Conservation (phyloP, 2,329 filamentous ascomycete genomes). For the Cordyceps tenuipes region DNA sequence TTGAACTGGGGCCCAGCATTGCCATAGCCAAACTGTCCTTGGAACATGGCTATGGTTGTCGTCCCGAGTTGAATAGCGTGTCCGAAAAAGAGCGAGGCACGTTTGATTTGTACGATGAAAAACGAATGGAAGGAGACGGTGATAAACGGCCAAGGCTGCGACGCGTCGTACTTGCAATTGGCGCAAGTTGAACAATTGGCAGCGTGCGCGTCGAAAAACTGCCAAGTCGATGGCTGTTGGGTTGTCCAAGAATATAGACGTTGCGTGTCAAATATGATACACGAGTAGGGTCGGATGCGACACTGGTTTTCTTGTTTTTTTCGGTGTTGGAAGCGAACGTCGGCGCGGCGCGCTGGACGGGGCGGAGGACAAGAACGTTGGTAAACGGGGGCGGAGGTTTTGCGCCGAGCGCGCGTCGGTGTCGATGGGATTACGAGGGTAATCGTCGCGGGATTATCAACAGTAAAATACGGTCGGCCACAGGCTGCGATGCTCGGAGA, state of each 20-base stretch:
- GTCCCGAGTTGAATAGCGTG: background rate
- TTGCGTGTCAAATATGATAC: background rate
- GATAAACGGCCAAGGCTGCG: slow-evolving; percentile 1
- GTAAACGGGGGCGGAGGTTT: slow-evolving; percentile 6
- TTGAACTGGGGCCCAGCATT: slow-evolving; percentile 12
- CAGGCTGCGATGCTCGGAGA: background rate
- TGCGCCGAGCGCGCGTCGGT: slow-evolving; percentile 8
- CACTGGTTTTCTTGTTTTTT: background rate
- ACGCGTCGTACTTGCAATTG: slow-evolving; percentile 8
- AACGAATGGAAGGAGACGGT: background rate
- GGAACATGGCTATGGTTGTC: slow-evolving; percentile 4
- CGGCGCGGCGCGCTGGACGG: background rate
- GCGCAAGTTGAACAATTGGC: background rate
- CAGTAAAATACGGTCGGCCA: background rate
- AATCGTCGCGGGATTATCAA: slow-evolving; percentile 1
- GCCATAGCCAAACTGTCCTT: slow-evolving; percentile 10
- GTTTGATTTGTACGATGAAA: background rate
- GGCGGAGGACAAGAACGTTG: background rate
- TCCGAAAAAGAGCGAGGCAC: background rate
- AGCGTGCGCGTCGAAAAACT: background rate
- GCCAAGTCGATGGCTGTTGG: background rate
- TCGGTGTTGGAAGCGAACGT: background rate
- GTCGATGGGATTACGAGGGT: background rate
- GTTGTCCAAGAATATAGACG: background rate
- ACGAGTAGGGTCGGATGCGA: background rate